phyloP scores from a whole-genome alignment of 169 alveolate genomes.

The Cardiosporidium cionae region DNA sequence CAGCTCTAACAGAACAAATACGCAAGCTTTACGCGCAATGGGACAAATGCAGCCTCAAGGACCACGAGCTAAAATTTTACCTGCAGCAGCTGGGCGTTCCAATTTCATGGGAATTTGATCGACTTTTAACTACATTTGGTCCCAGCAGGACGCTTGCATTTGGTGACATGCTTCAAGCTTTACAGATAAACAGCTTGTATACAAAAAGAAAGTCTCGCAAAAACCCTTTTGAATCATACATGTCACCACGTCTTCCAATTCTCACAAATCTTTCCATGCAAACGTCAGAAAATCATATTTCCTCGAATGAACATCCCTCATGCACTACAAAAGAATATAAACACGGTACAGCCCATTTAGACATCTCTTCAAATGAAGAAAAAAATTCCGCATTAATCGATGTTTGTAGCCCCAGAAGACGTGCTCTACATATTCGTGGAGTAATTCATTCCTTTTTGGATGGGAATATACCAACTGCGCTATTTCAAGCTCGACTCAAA shows the following conservation, averaged over 20 bases:
- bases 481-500: not conserved
- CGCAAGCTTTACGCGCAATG: slow-evolving; percentile 17
- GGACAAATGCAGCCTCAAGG: slow-evolving; percentile 15
- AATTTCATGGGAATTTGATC: slow-evolving; percentile 6
- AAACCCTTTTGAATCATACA: no score
- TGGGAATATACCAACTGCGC: not conserved
- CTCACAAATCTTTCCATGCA: no score
- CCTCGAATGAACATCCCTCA: not conserved
- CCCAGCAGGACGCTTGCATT: slow-evolving; percentile 23
- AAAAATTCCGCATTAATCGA: no score
- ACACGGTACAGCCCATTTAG: no score
- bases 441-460: not conserved
- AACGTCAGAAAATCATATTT: not conserved
- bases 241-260: no score
- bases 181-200: not conserved
- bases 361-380: no score
- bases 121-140: not conserved
- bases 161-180: slow-evolving; percentile 22
- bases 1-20: slow-evolving; percentile 5
- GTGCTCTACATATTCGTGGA: no score
- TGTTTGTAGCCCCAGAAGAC: no score
- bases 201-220: not conserved
- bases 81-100: not conserved
- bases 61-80: slow-evolving; percentile 5
- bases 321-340: not conserved